These are phyloP conservation scores for Mycena rosella DNA, from an alignment of 768 basidiomycete species.

Conservation along the genomic window DNA sequence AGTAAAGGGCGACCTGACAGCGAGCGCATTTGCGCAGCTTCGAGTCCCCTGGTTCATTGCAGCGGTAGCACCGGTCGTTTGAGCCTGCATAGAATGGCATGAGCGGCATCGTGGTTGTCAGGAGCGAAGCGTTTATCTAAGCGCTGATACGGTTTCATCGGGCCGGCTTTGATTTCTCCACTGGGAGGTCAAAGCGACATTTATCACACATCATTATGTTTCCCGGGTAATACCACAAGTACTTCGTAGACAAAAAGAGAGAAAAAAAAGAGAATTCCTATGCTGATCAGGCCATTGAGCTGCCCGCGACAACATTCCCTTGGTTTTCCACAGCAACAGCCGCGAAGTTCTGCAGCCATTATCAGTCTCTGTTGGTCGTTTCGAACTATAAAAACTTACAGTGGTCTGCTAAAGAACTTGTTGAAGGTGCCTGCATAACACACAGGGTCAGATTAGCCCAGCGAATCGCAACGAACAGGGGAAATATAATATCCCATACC, in stretches of 20 bases:
- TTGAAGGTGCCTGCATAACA: conserved; percentile 64
- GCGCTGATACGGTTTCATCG: neutral
- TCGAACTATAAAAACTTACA: conserved; percentile 40
- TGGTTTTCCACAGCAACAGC: conserved; percentile 41
- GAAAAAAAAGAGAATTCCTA: neutral
- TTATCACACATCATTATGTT: neutral
- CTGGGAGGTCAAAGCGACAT: neutral
- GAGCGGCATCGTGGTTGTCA: too few relatives aligned
- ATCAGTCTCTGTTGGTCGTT: conserved; percentile 12
- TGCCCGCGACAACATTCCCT: conserved; percentile 36
- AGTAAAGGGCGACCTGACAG: conserved; percentile 13
- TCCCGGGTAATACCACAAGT: neutral
- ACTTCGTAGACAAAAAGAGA: neutral
- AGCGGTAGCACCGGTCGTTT: conserved; percentile 3
- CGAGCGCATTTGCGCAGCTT: conserved; percentile 19
- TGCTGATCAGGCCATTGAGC: neutral
- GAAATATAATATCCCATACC: too few relatives aligned
- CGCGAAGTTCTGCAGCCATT: conserved; percentile 53
- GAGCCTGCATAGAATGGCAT: conserved; percentile 2
- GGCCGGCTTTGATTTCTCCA: conserved; percentile 3
- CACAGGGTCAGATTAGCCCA: too few relatives aligned
- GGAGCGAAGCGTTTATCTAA: too few relatives aligned
- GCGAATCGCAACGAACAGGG: too few relatives aligned
- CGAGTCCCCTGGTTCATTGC: conserved; percentile 4
- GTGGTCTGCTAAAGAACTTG: conserved; percentile 64